These are phyloP conservation scores for Chaetomium sp. DNA, from an alignment of 2,329 filamentous ascomycete species.

Conservation along the genomic window DNA sequence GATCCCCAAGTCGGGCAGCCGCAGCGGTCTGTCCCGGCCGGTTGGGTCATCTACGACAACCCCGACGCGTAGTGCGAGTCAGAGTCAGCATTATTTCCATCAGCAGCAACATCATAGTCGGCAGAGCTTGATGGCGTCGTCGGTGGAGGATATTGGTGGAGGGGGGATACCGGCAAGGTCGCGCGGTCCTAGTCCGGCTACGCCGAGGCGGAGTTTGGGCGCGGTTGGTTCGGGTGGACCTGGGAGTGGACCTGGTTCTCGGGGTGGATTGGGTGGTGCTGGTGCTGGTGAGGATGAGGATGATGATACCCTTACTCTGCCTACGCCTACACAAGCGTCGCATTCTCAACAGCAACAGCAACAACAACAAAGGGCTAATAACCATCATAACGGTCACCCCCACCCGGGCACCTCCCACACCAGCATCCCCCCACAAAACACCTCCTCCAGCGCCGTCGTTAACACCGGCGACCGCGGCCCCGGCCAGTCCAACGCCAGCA, in stretches of 20 bases:
- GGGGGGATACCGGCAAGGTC: background rate
- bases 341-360: background rate
- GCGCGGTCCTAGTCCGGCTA: background rate
- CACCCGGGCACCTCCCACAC: background rate
- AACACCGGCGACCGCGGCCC: background rate
- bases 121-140: background rate
- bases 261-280: too few species aligned
- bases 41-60: conserved; percentile 8
- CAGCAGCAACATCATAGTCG: conserved; percentile 7
- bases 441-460: background rate
- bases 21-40: conserved; percentile 18
- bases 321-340: conserved; percentile 1
- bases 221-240: too few species aligned
- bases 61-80: conserved; percentile 19
- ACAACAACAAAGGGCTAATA: background rate
- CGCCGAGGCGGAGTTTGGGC: background rate
- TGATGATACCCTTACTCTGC: conserved; percentile 7
- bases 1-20: conserved; percentile 10
- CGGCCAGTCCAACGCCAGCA: background rate
- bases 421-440: background rate
- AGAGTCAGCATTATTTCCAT: conserved; percentile 18
- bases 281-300: background rate
- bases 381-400: background rate
- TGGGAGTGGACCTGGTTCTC: too few species aligned
- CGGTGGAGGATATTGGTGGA: background rate